Evolutionary conservation across 75 land plant genomes (phyloP), one percentile per base, ranked within the genome.

Genomic region (Selaginella tamariscina): DNA sequence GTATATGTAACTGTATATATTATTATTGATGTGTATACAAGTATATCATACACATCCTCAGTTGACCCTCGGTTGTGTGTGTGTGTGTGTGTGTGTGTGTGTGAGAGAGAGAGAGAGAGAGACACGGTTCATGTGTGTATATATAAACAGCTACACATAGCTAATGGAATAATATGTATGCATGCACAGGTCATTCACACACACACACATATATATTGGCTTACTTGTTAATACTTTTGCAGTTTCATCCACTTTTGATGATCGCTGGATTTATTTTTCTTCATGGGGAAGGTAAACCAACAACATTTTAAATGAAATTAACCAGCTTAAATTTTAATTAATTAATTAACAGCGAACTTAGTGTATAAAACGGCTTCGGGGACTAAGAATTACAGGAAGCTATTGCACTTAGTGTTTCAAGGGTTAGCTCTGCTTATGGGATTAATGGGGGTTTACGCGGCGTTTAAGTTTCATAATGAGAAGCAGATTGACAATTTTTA

Each of bases 241-340:
- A 88, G 92, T 82, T 76, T 5, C 93, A 88, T 72, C 93, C 93
- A 32, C 88, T 88, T 27, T 33, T 88, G 24, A 86, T 86, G 89
- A 78, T 88, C 56, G 76, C 79, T 54, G 82, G 93, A 0, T 81
- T 83, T 26, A 30, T 88, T 23, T 77, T 88, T 54, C 33, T 88
- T 30, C 77, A 74, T 65, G 86, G 93, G 56, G 89, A 88, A 88
- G 93, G 93, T 86, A 39, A 68, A 57, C 66, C 9, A 65, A 27
- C 18, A 29, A 65, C 1, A 20, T 66, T 66, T 2, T 23, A 1
- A 15, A 24, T 8, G 62, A 57, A n/a, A 2, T 57, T 5, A 57
- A 57, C 21, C n/a, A n/a, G n/a, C 8, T 8, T 2, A n/a, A 5
- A 5, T 28, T 24, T 65, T 27, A 29, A 27, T 65, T 26, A 8